Evolutionary conservation across 2,329 filamentous ascomycete genomes (phyloP), one percentile per base, ranked within the genome.

Genomic region (Cordyceps cicadae): DNA sequence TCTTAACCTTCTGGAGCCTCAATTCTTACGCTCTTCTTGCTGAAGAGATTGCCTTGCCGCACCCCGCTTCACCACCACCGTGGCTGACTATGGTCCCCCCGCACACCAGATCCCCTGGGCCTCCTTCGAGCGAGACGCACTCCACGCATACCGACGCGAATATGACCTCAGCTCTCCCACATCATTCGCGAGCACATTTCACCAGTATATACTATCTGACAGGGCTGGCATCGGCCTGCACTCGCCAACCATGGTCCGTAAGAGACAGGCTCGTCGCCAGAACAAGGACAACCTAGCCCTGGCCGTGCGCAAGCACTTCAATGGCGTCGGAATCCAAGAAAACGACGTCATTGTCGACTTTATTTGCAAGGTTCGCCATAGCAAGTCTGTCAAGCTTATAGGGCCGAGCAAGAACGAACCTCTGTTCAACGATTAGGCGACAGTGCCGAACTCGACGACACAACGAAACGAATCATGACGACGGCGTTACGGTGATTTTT

Each of bases 261-360:
- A 80, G 66, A 84, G 83, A 65, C 78, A 84, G 52, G 80, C 85
- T 67, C 77, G 86, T 57, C 80, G 87, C 59, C 86, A 92, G 70
- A 83, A 82, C 67, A 89, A 89, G 70, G 86, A 90, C 43, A 82
- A 89, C 65, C 77, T 95, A 59, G 87, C 88, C 9, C 80, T 85
- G 65, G 81, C 84, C 1, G 87, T 92, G 54, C 81, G 89, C 65
- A 92, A 91, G 71, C 89, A 94, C 74, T 94, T 94, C 76, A 94
- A 94, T 70, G 85, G 84, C 39, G 80, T 89, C 65, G 88, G 87
- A 17, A 84, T 93, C 46, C 87, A 86, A 65, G 90, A 95, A 76
- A 91, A 87, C 70, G 90, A 94, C 67, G 87, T 92, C 65, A 88
- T 94, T 61, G 88, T 92, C 61, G 88, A 89, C 65, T 85, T 91